Evolutionary conservation across 208 protist genomes (phyloP).

Genomic region (Acanthamoeba polyphaga): DNA sequence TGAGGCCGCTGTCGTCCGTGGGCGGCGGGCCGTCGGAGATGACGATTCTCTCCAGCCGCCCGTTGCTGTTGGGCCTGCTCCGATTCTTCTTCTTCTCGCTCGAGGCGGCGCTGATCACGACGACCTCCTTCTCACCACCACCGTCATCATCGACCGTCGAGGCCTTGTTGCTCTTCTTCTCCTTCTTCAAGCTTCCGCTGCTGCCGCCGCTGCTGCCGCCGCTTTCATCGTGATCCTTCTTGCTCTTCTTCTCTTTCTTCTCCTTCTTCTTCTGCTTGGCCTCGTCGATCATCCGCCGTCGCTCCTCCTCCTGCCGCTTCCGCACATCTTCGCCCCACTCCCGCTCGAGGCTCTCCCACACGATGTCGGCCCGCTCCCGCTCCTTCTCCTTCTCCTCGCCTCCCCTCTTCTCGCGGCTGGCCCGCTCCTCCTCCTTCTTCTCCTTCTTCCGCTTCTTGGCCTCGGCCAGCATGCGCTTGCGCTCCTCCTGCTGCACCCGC

Average conservation of each 20-base stretch:
- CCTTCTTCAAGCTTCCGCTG: not conserved
- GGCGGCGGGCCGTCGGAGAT: not conserved
- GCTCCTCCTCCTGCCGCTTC: slow-evolving; percentile 50
- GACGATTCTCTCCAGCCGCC: not conserved
- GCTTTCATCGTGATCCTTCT: not conserved
- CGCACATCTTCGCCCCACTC: slow-evolving; percentile 53
- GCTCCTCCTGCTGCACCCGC: slow-evolving; percentile 25
- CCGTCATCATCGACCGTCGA: not conserved
- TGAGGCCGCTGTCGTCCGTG: not conserved
- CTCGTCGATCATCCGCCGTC: not conserved
- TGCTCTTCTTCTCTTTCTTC: slow-evolving; percentile 14
- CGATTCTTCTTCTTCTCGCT: not conserved
- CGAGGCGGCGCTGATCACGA: not conserved
- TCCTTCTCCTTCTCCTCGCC: slow-evolving; percentile 17
- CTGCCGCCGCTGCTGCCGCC: too few species aligned
- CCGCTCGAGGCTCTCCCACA: slow-evolving; percentile 31
- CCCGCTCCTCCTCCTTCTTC: not conserved
- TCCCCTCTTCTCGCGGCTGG: not conserved
- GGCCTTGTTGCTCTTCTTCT: not conserved
- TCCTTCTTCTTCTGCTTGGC: not conserved
- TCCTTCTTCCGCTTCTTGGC: slow-evolving; percentile 41
- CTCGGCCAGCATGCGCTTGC: slow-evolving; percentile 38
- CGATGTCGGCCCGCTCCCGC: not conserved
- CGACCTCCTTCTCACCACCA: not conserved
- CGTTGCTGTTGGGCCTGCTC: slow-evolving; percentile 3